A percentile compares a stretch with the other conserved stretches of the same genome.
phyloP scores from a whole-genome alignment of 2,329 filamentous ascomycete genomes.

The Meredithiella fracta region DNA sequence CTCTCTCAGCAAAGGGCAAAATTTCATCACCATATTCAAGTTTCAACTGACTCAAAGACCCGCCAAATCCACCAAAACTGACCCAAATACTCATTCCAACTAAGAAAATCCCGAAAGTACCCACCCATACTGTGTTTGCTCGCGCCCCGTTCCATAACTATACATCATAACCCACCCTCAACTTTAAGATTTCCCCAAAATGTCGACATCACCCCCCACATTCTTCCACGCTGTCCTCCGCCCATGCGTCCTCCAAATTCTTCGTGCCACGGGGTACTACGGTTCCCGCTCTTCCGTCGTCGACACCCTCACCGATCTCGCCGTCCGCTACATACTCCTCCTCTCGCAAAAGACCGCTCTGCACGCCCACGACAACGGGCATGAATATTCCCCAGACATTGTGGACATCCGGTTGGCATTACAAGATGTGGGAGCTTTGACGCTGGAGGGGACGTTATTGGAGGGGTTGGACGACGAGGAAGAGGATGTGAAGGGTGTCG shows the following conservation, averaged over 20 bases:
- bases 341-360: constrained; percentile 57
- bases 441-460: constrained; percentile 47
- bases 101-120: too few species aligned
- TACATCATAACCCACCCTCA: too few species aligned
- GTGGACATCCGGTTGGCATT: constrained; percentile 76
- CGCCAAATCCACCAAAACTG: too few species aligned
- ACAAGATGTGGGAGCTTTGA: constrained; percentile 60
- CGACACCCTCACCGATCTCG: constrained; percentile 75
- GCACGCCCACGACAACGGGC: constrained; percentile 53
- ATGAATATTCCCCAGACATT: constrained; percentile 34
- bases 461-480: constrained; percentile 53
- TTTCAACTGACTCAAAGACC: too few species aligned
- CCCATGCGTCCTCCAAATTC: constrained; percentile 74
- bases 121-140: too few species aligned
- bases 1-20: too few species aligned
- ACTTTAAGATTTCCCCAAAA: neutral
- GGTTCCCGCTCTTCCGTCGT: constrained; percentile 64
- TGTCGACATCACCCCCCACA: constrained; percentile 22
- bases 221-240: constrained; percentile 62
- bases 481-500: constrained; percentile 65
- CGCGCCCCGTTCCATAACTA: too few species aligned
- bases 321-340: constrained; percentile 61
- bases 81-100: too few species aligned
- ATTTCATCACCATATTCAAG: too few species aligned
- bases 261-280: constrained; percentile 83